Conservation (phyloP, 2,329 filamentous ascomycete genomes). For the Monosporascus sp. region DNA sequence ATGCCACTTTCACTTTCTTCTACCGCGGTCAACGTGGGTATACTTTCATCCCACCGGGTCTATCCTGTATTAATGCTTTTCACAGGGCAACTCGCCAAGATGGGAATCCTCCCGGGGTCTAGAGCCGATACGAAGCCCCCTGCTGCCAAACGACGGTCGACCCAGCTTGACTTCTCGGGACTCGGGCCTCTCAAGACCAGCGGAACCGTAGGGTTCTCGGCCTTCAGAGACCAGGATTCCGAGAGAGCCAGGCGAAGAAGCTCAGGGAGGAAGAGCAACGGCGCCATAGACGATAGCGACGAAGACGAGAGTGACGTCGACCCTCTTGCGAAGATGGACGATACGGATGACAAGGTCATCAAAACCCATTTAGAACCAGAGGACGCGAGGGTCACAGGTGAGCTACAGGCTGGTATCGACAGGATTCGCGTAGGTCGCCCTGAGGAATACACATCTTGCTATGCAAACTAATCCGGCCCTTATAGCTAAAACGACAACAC, state of each 20-base stretch:
- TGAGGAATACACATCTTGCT: neutral
- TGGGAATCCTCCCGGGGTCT: slow-evolving; percentile 73
- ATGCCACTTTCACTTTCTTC: slow-evolving; percentile 95
- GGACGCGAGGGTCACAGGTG: slow-evolving; percentile 66
- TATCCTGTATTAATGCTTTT: slow-evolving; percentile 15
- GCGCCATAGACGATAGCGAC: slow-evolving; percentile 62
- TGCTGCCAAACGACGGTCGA: slow-evolving; percentile 71
- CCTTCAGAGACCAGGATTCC: slow-evolving; percentile 70
- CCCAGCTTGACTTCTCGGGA: slow-evolving; percentile 78
- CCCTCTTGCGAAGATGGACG: slow-evolving; percentile 59
- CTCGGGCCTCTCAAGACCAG: slow-evolving; percentile 78
- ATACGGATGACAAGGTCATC: slow-evolving; percentile 57
- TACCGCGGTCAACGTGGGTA: slow-evolving; percentile 89
- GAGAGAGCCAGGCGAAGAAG: slow-evolving; percentile 54
- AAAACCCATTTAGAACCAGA: slow-evolving; percentile 60
- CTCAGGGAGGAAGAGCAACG: slow-evolving; percentile 58
- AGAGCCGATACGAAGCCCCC: slow-evolving; percentile 59
- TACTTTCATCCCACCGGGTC: neutral
- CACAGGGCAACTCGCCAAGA: slow-evolving; percentile 88
- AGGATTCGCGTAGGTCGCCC: slow-evolving; percentile 65
- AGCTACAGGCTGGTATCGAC: slow-evolving; percentile 74
- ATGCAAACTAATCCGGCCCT: slow-evolving; percentile 15
- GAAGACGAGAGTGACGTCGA: slow-evolving; percentile 63
- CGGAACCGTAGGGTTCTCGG: slow-evolving; percentile 86
- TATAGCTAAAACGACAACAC: slow-evolving; percentile 73